phyloP scores from a whole-genome alignment of 257 asterid genomes.

The Solanum pinnatisectum region DNA sequence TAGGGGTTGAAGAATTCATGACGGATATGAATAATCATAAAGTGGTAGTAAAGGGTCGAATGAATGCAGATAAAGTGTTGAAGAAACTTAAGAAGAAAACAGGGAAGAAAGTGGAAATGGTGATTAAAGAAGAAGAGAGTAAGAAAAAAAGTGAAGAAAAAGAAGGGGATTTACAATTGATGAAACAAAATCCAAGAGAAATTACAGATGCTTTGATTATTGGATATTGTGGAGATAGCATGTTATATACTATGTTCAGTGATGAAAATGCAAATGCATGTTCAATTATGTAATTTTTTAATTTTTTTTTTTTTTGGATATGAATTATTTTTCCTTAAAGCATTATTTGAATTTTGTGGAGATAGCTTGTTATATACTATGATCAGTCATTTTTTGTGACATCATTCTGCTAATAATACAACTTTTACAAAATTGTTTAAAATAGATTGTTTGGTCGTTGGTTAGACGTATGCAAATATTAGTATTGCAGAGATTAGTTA shows the following conservation, averaged over 20 bases:
- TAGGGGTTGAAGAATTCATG: slow-evolving; percentile 59
- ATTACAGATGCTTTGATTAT: slow-evolving; percentile 13
- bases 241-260: slow-evolving; percentile 42
- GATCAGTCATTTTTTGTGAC: neutral
- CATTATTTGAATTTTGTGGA: neutral
- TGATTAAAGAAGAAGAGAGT: slow-evolving; percentile 12
- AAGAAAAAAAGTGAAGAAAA: slow-evolving; percentile 1
- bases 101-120: slow-evolving; percentile 51
- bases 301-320: neutral
- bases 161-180: neutral
- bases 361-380: neutral
- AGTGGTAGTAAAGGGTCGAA: slow-evolving; percentile 43
- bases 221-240: slow-evolving; percentile 27
- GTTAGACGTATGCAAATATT: neutral
- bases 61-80: slow-evolving; percentile 44
- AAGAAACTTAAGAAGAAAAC: slow-evolving; percentile 63
- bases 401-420: neutral
- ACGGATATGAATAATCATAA: slow-evolving; percentile 57
- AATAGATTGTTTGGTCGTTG: fast-evolving
- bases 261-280: slow-evolving; percentile 85
- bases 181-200: slow-evolving; percentile 1
- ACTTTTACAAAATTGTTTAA: neutral
- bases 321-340: neutral
- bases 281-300: slow-evolving; percentile 32
- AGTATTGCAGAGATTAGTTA: neutral